phyloP scores from a whole-genome alignment of 164 flowering plant species.

The Tetrastigma voinierianum region DNA sequence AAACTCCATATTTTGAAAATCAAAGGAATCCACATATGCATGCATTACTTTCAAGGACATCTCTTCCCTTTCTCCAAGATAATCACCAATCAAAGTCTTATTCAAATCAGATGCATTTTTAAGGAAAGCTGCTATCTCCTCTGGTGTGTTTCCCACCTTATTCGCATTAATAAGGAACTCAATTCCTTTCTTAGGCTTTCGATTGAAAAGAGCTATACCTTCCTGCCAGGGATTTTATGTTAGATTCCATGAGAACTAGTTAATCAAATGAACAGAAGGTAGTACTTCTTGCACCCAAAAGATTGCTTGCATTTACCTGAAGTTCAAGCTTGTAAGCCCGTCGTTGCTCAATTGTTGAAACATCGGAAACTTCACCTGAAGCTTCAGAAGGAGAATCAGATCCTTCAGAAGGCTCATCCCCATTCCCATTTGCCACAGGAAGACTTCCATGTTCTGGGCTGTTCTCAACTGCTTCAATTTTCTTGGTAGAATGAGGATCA shows the following conservation, averaged over 20 bases:
- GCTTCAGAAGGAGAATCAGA: constrained; percentile 84
- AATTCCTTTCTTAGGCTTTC: constrained; percentile 92
- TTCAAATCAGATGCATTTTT: constrained; percentile 80
- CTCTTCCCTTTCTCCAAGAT: constrained; percentile 97
- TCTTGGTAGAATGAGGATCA: constrained; percentile 71
- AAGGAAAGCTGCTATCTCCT: constrained; percentile 88
- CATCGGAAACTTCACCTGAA: constrained; percentile 86
- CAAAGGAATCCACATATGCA: constrained; percentile 96
- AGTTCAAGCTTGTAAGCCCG: constrained; percentile 99
- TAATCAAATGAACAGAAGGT: constrained; percentile 5
- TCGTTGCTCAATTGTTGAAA: constrained; percentile 82
- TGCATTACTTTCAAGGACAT: constrained; percentile 92
- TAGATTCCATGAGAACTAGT: constrained; percentile 23
- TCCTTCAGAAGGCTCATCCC: constrained; percentile 71
- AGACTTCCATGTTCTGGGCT: constrained; percentile 51
- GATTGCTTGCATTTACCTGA: constrained; percentile 52
- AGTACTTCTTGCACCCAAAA: constrained; percentile 8
- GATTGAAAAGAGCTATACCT: constrained; percentile 96
- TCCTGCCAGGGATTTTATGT: constrained; percentile 74
- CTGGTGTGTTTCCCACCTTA: constrained; percentile 85
- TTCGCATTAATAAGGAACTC: constrained; percentile 90
- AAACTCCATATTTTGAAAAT: constrained; percentile 87
- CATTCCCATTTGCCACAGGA: constrained; percentile 68
- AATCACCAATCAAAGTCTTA: constrained; percentile 94
- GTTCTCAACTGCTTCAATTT: constrained; percentile 55